Base-by-base conservation (phyloP, 1,139 yeast genomes). In the Protomyces arabidopsidicola region DNA sequence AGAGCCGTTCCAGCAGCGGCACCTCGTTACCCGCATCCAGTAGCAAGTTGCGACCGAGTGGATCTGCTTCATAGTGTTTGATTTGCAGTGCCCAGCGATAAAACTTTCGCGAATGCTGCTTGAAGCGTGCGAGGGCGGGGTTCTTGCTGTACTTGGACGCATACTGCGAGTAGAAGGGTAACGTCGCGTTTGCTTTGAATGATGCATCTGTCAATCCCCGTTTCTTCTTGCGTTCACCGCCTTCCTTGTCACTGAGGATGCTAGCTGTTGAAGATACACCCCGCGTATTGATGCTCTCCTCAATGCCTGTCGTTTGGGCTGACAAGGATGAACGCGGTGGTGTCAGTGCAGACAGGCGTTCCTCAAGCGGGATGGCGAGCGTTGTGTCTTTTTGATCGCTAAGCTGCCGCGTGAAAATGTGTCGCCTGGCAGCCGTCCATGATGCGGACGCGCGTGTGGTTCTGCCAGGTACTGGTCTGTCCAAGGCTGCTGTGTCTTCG, bases 1-100 rank as follows among this genome's bases (percentile, higher is more conserved):
- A 81, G 67, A 96, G 77, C 70, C 87, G 91, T 72, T 90, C 97
- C 1, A 86, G 56, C 39, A 52, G 59, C 2, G 60, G 56, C n/a
- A n/a, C 45, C 9, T 72, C 34, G 10, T 24, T 27, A 5, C 45
- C 12, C 3, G 62, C 24, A 27, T 55, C 45, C 34, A 56, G 84
- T 74, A 1, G 73, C 71, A 48, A 72, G 73, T 20, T 67, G 67
- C 55, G 64, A 53, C 65, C 55, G 66, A 18, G 65, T 60, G 20
- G 70, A 59, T 67, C 66, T 69, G 27, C 63, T 66, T 50, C 50
- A 65, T 65, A 66, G 70, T 60, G 65, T 68, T 27, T 60, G 67
- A 35, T 64, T 55, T 54, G 56, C 6, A 63, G 35, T 9, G 38
- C 52, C 22, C 55, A 55, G 24, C 50, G 22, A 24, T 48, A 38